Evolutionary conservation across 345 rosid species (phyloP), one percentile per base, ranked within the genome.

Genomic region (Adansonia digitata): DNA sequence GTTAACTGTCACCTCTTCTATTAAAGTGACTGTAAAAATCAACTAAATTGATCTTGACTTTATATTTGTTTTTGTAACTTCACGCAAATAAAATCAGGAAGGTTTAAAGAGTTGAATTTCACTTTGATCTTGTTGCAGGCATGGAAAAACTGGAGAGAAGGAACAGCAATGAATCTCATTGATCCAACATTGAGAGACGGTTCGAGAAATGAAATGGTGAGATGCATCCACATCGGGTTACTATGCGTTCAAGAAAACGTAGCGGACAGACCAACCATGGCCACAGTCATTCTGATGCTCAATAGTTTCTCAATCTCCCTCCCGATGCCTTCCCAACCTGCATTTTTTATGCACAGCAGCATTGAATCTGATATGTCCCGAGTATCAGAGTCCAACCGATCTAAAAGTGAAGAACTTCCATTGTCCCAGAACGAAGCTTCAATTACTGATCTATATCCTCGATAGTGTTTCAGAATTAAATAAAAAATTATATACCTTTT

Each of bases 111-210:
- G 34, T 12, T n/a, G 1, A 15, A 48, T 51, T 48, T 14, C 52
- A 48, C 52, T 15, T 7, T 14, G 20, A 53, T 10, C 11, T 5
- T 53, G 59, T 43, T 71, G 40, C 74, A 80, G 83, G 77, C 71
- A 17, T 80, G 83, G 83, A 51, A 42, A 43, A 39, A 60, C 2
- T 80, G 80, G 80, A 80, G 43, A 11, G 45, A 76, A 49, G 80
- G 80, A 42, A 80, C 40, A 7, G 31, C 77, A n/a, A 22, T 43
- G 22, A 61, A 72, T 29, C 12, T 80, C 5, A 34, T 80, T 2
- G 83, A 76, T 51, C 71, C 79, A 0, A 24, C 34, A 7, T 42
- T 80, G 46, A 27, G 61, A 7, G 73, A 43, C 20, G 65, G 56
- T 48, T 48, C 79, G 0, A 29, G 48, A 8, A 49, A n/a, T 31